Percentiles rank a stretch among this genome's conserved stretches.
Conservation (phyloP, 164 flowering plant genomes). For the grape (Vitis vinifera) region ASM3070453v1 NC_081819.1:15615501-15616000, state of each 20-base stretch:
- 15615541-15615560: too few species aligned
- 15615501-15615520: too few species aligned
- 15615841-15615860: background rate
- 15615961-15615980: slow-evolving; percentile 21
- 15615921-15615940: slow-evolving; percentile 70
- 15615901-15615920: slow-evolving; percentile 67
- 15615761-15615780: slow-evolving; percentile 22
- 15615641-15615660: background rate
- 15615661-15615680: slow-evolving; percentile 41
- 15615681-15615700: slow-evolving; percentile 73
- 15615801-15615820: too few species aligned
- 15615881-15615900: slow-evolving; percentile 88
- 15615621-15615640: background rate
- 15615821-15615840: background rate
- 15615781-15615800: too few species aligned
- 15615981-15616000: slow-evolving; percentile 9
- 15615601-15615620: too few species aligned
- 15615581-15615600: too few species aligned
- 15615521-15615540: too few species aligned
- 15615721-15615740: slow-evolving; percentile 84
- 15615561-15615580: too few species aligned
- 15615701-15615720: slow-evolving; percentile 73
- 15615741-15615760: slow-evolving; percentile 94
- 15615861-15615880: slow-evolving; percentile 86
- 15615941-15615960: slow-evolving; percentile 74